These are phyloP conservation scores for Hypoxylon sp. DNA, from an alignment of 2,329 filamentous ascomycete species.

Conservation along the genomic window DNA sequence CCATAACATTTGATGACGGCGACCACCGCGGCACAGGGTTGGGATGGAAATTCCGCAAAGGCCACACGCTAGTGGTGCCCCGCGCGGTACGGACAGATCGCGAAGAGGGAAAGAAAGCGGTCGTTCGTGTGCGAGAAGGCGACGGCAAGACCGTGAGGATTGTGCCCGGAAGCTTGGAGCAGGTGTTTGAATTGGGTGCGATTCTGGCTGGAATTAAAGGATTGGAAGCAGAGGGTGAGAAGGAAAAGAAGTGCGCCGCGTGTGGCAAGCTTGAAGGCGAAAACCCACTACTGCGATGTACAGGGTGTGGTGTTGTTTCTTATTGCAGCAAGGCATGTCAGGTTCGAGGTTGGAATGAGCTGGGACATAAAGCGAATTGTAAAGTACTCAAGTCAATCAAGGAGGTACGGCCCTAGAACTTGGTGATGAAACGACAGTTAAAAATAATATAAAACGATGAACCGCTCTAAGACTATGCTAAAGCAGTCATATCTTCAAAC, in stretches of 20 bases:
- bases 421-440: too few relatives aligned
- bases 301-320: slow-evolving; percentile 53
- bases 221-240: slow-evolving; percentile 8
- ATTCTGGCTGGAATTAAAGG: slow-evolving; percentile 23
- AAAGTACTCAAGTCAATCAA: slow-evolving; percentile 53
- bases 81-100: slow-evolving; percentile 48
- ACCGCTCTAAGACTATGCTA: too few relatives aligned
- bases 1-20: slow-evolving; percentile 56
- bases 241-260: slow-evolving; percentile 38
- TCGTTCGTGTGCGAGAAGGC: slow-evolving; percentile 50
- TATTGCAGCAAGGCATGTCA: slow-evolving; percentile 60
- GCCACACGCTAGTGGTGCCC: slow-evolving; percentile 51
- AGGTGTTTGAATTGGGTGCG: slow-evolving; percentile 39
- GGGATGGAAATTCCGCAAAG: slow-evolving; percentile 50
- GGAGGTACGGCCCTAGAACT: slow-evolving; percentile 47
- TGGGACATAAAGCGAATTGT: slow-evolving; percentile 55
- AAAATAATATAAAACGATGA: too few relatives aligned
- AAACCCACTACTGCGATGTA: slow-evolving; percentile 50
- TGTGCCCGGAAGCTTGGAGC: slow-evolving; percentile 39
- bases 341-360: slow-evolving; percentile 52
- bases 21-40: slow-evolving; percentile 48
- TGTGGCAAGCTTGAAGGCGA: slow-evolving; percentile 39
- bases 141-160: slow-evolving; percentile 46
- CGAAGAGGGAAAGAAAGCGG: slow-evolving; percentile 50
- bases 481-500: too few relatives aligned